Evolutionary conservation across 1,284 basidiomycete genomes (phyloP).

Genomic region (Tylopilus sp.): DNA sequence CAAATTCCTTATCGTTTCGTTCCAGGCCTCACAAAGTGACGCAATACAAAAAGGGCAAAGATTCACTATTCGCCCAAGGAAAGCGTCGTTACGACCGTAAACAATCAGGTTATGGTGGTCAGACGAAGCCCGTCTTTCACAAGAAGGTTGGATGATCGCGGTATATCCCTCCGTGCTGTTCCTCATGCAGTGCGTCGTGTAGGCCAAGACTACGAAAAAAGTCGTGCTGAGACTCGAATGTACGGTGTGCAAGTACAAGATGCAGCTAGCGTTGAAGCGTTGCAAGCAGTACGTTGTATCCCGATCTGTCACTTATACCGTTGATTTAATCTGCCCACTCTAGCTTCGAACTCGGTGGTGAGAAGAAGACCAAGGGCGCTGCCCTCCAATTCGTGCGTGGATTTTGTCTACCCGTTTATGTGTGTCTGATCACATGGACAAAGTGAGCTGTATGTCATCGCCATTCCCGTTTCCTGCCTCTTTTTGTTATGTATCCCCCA

Average conservation of each 20-base stretch:
- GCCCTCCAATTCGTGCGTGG: slow-evolving; percentile 83
- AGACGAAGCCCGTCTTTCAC: slow-evolving; percentile 99
- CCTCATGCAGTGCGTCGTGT: slow-evolving; percentile 3
- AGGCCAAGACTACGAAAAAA: slow-evolving; percentile 99
- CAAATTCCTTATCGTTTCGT: background rate
- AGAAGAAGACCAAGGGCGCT: slow-evolving; percentile 99
- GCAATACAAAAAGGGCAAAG: slow-evolving; percentile 99
- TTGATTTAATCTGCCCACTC: slow-evolving; percentile 23
- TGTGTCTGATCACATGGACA: slow-evolving; percentile 7
- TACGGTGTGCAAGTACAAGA: slow-evolving; percentile 98
- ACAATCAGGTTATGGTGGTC: slow-evolving; percentile 99
- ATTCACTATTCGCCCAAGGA: slow-evolving; percentile 93
- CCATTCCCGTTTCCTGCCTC: slow-evolving; percentile 15
- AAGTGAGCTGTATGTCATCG: slow-evolving; percentile 24
- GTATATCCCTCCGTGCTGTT: background rate
- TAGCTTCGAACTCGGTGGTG: slow-evolving; percentile 98
- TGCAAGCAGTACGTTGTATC: slow-evolving; percentile 86
- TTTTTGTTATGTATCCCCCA: slow-evolving; percentile 28
- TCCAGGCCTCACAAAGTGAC: slow-evolving; percentile 89
- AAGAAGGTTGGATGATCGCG: slow-evolving; percentile 65
- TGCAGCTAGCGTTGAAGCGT: slow-evolving; percentile 92
- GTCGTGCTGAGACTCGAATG: slow-evolving; percentile 97
- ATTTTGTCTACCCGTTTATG: background rate
- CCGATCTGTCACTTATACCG: background rate
- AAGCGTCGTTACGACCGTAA: slow-evolving; percentile 99